These are phyloP conservation scores for Neospermospora avenae DNA, from an alignment of 2,329 filamentous ascomycete species.

Conservation along the genomic window DNA sequence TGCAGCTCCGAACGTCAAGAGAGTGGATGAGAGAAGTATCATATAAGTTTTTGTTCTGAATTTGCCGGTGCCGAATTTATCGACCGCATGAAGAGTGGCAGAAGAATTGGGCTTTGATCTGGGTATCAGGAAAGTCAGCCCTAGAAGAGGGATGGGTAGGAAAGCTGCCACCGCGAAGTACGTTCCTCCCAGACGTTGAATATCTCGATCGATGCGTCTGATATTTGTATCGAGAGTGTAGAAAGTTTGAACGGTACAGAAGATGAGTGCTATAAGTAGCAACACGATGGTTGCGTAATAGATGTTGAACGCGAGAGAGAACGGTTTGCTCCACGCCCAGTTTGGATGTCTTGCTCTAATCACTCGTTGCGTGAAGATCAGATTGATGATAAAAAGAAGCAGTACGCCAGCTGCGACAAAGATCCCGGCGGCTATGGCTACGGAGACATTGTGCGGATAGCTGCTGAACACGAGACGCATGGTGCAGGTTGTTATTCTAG, in stretches of 20 bases:
- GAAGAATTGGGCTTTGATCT: conserved; percentile 31
- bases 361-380: conserved; percentile 73
- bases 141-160: conserved; percentile 58
- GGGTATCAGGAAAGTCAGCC: conserved; percentile 45
- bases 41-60: conserved; percentile 65
- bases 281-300: conserved; percentile 56
- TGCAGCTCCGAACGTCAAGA: conserved; percentile 66
- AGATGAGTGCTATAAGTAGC: conserved; percentile 64
- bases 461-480: conserved; percentile 62
- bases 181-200: conserved; percentile 61
- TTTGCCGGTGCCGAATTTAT: conserved; percentile 64
- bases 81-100: conserved; percentile 36
- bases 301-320: conserved; percentile 51
- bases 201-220: conserved; percentile 51
- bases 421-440: conserved; percentile 29
- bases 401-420: conserved; percentile 47
- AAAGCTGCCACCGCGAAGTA: conserved; percentile 64
- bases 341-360: conserved; percentile 68
- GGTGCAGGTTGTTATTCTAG: conserved; percentile 36
- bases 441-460: conserved; percentile 16
- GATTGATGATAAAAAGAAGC: conserved; percentile 73
- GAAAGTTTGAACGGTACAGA: conserved; percentile 59
- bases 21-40: conserved; percentile 52
- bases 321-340: conserved; percentile 62
- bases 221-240: conserved; percentile 58